Evolutionary conservation across 164 flowering plant species (phyloP).

Genomic region (Macadamia integrifolia): DNA sequence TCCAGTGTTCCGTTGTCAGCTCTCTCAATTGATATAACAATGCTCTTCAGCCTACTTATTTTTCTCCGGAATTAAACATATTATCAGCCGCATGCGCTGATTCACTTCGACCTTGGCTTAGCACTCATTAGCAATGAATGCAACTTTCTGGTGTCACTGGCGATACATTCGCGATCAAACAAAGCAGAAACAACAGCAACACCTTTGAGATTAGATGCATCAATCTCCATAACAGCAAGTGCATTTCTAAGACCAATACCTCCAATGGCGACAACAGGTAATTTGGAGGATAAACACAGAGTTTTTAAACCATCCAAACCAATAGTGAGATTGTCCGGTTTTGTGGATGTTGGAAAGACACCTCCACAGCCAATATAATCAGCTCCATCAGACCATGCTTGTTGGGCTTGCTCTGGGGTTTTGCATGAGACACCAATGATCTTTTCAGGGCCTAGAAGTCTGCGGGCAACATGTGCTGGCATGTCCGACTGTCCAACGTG

Average conservation of each 20-base stretch:
- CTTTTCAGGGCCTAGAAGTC: constrained; percentile 83
- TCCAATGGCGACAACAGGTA: constrained; percentile 96
- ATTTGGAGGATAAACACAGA: constrained; percentile 62
- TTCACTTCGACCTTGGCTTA: not conserved
- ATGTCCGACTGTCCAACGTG: constrained; percentile 98
- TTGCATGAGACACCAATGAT: constrained; percentile 93
- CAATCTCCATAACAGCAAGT: constrained; percentile 49
- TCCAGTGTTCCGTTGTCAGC: too few species aligned
- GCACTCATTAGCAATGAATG: constrained; percentile 30
- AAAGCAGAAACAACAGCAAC: constrained; percentile 90
- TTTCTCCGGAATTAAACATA: too few species aligned
- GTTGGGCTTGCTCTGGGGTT: constrained; percentile 73
- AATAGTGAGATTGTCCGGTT: constrained; percentile 67
- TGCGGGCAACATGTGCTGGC: constrained; percentile 53
- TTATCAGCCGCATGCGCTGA: not conserved
- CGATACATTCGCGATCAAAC: constrained; percentile 67
- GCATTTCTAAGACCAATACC: constrained; percentile 77
- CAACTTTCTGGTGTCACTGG: constrained; percentile 47
- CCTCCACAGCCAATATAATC: constrained; percentile 96
- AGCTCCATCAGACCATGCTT: constrained; percentile 84
- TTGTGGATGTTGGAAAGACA: constrained; percentile 74
- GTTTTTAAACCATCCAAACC: constrained; percentile 71
- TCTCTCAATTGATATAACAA: too few species aligned
- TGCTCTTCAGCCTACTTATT: too few species aligned
- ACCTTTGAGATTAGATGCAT: constrained; percentile 58